A percentile compares a stretch with the other conserved stretches of the same genome.
Evolutionary conservation across 768 basidiomycete genomes (phyloP).

Genomic region (Hysterangium stoloniferum): DNA sequence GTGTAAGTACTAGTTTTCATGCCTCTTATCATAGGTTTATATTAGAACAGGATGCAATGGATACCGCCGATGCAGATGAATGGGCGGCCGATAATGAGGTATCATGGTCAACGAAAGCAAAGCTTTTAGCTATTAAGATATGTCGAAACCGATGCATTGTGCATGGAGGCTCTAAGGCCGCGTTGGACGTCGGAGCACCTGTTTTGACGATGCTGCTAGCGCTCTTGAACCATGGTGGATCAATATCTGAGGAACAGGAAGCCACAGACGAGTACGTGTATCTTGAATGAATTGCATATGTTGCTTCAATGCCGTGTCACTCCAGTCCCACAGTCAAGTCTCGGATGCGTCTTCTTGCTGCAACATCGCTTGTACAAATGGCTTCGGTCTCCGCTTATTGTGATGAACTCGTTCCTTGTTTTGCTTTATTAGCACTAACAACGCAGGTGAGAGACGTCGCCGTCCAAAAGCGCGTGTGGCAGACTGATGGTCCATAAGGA

Average conservation of each 20-base stretch:
- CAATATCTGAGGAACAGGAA: slow-evolving; percentile 43
- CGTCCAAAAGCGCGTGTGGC: too few relatives aligned
- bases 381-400: slow-evolving; percentile 52
- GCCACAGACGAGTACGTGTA: slow-evolving; percentile 40
- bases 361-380: slow-evolving; percentile 72
- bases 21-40: slow-evolving; percentile 1
- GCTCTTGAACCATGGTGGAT: slow-evolving; percentile 63
- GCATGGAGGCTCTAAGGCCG: slow-evolving; percentile 48
- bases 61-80: slow-evolving; percentile 46
- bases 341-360: slow-evolving; percentile 78
- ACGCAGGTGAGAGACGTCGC: slow-evolving; percentile 52
- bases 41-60: slow-evolving; percentile 47
- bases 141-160: slow-evolving; percentile 74
- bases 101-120: slow-evolving; percentile 51
- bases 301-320: slow-evolving; percentile 13
- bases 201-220: slow-evolving; percentile 69
- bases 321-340: slow-evolving; percentile 55
- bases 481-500: slow-evolving; percentile 83
- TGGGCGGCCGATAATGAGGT: slow-evolving; percentile 72
- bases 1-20: slow-evolving; percentile 32
- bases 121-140: slow-evolving; percentile 71
- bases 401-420: slow-evolving; percentile 47
- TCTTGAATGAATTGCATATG: not conserved
- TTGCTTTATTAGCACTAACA: slow-evolving; percentile 61
- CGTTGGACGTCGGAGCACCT: slow-evolving; percentile 62